These are phyloP conservation scores for Rhizoctonia solani DNA, from an alignment of 1,284 basidiomycete genomes.

Conservation along the genomic window DNA sequence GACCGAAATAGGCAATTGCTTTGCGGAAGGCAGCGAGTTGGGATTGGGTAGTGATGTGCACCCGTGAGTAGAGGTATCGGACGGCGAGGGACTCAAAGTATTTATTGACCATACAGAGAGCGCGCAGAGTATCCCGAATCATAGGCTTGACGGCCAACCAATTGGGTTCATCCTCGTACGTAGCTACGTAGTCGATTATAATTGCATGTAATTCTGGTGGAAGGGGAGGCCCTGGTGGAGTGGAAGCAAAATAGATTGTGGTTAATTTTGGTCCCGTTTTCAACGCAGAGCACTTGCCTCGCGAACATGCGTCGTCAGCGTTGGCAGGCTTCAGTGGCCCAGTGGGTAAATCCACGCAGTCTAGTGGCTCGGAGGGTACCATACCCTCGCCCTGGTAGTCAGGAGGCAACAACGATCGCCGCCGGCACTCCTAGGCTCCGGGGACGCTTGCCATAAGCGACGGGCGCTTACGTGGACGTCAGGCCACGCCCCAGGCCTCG, in stretches of 20 bases:
- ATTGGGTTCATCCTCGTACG: background rate
- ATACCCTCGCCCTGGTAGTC: background rate
- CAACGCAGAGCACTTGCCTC: too few relatives aligned
- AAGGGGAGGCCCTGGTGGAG: background rate
- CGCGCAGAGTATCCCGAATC: slow-evolving; percentile 11
- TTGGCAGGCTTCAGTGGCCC: too few relatives aligned
- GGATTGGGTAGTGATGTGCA: background rate
- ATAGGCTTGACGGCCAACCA: background rate
- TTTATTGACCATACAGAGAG: slow-evolving; percentile 16
- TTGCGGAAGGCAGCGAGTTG: slow-evolving; percentile 23
- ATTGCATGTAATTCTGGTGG: slow-evolving; percentile 22
- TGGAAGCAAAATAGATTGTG: background rate
- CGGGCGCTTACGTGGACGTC: slow-evolving; percentile 17
- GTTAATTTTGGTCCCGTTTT: background rate
- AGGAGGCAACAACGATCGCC: background rate
- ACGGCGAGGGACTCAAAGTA: slow-evolving; percentile 29
- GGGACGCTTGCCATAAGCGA: slow-evolving; percentile 9
- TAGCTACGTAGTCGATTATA: slow-evolving; percentile 11
- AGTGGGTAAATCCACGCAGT: too few relatives aligned
- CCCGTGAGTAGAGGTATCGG: slow-evolving; percentile 14
- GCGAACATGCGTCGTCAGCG: too few relatives aligned
- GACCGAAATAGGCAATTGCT: slow-evolving; percentile 23
- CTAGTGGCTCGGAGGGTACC: too few relatives aligned
- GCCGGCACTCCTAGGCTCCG: background rate
- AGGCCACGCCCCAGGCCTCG: background rate